A percentile compares a stretch with the other conserved stretches of the same genome.
Evolutionary conservation across 805 yeast genomes (phyloP).

Genomic region (Starmerella potacharoeniae): DNA sequence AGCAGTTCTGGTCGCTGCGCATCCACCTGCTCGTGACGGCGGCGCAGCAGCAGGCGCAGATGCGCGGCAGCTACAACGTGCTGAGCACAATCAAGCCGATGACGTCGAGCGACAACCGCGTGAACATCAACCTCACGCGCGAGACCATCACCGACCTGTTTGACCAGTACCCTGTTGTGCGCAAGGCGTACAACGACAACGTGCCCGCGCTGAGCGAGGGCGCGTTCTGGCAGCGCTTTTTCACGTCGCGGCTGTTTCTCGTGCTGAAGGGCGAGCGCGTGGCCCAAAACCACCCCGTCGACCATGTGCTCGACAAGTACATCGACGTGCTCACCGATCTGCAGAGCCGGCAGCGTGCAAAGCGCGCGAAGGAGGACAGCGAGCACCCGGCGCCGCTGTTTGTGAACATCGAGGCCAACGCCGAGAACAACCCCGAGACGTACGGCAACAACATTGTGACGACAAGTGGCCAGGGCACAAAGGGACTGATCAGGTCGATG

Average conservation of each 20-base stretch:
- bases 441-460: constrained; percentile 58
- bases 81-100: constrained; percentile 87
- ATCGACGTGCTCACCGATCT: constrained; percentile 56
- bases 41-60: constrained; percentile 75
- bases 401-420: constrained; percentile 71
- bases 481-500: constrained; percentile 74
- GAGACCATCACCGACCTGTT: constrained; percentile 84
- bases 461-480: constrained; percentile 41
- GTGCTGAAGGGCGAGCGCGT: constrained; percentile 81
- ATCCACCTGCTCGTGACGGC: constrained; percentile 69
- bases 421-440: constrained; percentile 63
- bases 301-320: constrained; percentile 73
- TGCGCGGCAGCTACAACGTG: constrained; percentile 87
- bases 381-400: constrained; percentile 45
- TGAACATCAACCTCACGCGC: constrained; percentile 81
- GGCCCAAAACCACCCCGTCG: constrained; percentile 66
- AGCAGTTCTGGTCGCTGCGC: constrained; percentile 79
- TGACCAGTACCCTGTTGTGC: constrained; percentile 83
- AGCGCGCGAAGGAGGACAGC: constrained; percentile 11
- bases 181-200: constrained; percentile 76
- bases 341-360: constrained; percentile 32
- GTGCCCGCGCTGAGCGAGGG: constrained; percentile 86
- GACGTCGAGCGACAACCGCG: constrained; percentile 84
- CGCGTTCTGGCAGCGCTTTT: constrained; percentile 93
- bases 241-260: constrained; percentile 78